Percentiles rank a stretch among this genome's conserved stretches.
Evolutionary conservation across 148 eudicot species (phyloP).

Genomic region (Rhododendron henanense): DNA sequence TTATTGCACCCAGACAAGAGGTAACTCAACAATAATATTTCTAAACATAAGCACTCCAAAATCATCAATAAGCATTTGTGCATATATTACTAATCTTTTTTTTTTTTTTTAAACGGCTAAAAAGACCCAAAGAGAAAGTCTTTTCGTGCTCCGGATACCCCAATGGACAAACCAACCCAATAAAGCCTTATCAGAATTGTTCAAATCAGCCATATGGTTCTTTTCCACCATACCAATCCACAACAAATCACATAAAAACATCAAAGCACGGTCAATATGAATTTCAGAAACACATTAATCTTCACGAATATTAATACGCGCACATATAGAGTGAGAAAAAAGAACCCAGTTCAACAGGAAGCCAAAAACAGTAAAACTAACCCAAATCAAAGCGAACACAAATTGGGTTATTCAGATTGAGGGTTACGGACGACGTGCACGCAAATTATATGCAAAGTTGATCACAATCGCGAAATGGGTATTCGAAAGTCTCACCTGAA

Average conservation of each 20-base stretch:
- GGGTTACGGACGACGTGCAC: neutral
- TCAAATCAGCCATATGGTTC: neutral
- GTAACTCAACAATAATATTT: neutral
- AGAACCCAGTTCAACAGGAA: neutral
- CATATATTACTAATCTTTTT: neutral
- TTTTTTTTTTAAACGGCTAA: neutral
- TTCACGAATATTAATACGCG: neutral
- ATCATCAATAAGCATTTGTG: neutral
- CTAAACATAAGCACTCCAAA: neutral
- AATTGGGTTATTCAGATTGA: neutral
- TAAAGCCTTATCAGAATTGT: neutral
- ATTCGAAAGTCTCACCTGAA: conserved; percentile 11
- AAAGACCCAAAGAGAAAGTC: neutral
- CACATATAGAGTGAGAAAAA: neutral
- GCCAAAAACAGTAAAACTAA: neutral
- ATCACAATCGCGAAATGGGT: conserved; percentile 10
- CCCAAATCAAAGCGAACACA: neutral
- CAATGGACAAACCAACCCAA: neutral
- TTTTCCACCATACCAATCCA: neutral
- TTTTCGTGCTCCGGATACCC: too few relatives aligned
- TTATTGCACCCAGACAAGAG: neutral
- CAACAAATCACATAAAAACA: neutral
- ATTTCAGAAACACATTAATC: neutral
- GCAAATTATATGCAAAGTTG: neutral
- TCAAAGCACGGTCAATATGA: neutral